These are phyloP conservation scores for Phascolomyces articulosus DNA, from an alignment of 371 early-diverging fungal species.

Conservation along the genomic window DNA sequence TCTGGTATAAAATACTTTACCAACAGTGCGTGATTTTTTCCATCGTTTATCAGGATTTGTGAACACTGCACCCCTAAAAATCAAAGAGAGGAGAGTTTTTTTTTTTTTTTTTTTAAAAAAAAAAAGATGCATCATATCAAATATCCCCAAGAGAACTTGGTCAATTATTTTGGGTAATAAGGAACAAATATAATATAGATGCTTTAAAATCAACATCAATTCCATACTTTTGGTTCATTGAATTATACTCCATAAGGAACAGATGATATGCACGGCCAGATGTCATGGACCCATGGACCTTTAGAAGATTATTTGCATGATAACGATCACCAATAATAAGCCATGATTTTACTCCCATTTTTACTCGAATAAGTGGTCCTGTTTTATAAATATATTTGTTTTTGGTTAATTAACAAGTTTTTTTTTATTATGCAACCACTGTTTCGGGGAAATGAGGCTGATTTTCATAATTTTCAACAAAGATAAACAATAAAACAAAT, in stretches of 20 bases:
- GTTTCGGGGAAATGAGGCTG: too few species aligned
- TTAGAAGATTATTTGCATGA: slow-evolving; percentile 22
- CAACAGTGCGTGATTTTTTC: slow-evolving; percentile 2
- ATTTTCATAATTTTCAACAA: too few species aligned
- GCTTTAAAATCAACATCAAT: too few species aligned
- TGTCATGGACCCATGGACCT: slow-evolving; percentile 14
- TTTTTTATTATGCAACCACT: too few species aligned
- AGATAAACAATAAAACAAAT: too few species aligned
- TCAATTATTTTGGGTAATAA: too few species aligned
- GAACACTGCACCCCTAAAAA: slow-evolving; percentile 2
- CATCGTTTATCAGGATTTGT: slow-evolving; percentile 1
- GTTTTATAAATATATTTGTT: too few species aligned
- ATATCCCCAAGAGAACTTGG: too few species aligned
- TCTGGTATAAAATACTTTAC: not conserved
- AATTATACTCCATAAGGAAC: slow-evolving; percentile 1
- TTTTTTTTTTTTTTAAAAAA: not conserved
- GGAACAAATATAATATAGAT: not conserved
- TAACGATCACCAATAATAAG: slow-evolving; percentile 19
- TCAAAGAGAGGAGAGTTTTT: too few species aligned
- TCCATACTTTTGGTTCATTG: slow-evolving; percentile 11
- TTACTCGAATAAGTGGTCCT: slow-evolving; percentile 17
- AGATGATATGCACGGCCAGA: slow-evolving; percentile 15
- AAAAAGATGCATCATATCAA: too few species aligned
- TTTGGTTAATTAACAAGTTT: too few species aligned
- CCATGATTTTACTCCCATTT: slow-evolving; percentile 24